Conservation (phyloP, 1,139 yeast species). For the Yamadazyma dushanensis region DNA sequence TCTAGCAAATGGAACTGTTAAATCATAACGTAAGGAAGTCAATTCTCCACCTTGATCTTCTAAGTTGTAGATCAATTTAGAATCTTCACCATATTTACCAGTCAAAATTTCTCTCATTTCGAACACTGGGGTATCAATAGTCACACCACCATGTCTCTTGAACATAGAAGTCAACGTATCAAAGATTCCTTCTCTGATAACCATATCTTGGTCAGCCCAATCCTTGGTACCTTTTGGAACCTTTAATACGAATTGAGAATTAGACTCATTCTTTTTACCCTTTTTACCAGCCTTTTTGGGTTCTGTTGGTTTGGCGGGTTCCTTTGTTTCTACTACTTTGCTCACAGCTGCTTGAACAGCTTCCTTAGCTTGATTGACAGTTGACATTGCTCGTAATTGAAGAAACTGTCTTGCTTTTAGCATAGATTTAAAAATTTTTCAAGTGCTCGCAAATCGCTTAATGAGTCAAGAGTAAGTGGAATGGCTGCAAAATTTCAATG, state of each 20-base stretch:
- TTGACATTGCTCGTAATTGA: conserved; percentile 30
- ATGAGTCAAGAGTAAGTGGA: conserved; percentile 1
- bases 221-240: conserved; percentile 98
- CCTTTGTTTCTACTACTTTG: conserved; percentile 3
- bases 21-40: conserved; percentile 90
- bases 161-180: conserved; percentile 68
- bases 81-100: conserved; percentile 98
- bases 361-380: conserved; percentile 7
- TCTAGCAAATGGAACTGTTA: conserved; percentile 97
- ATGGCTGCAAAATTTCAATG: too few relatives aligned
- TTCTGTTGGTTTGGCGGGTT: conserved; percentile 1
- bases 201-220: conserved; percentile 98
- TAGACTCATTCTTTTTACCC: conserved; percentile 10
- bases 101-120: conserved; percentile 92
- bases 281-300: conserved; percentile 7
- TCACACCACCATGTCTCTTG: conserved; percentile 96
- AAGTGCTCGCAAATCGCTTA: conserved; percentile 4
- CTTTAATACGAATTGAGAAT: conserved; percentile 60
- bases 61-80: conserved; percentile 89
- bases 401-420: conserved; percentile 5
- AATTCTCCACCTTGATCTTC: conserved; percentile 99
- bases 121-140: conserved; percentile 96
- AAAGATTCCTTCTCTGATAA: conserved; percentile 85
- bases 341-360: conserved; percentile 7
- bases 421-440: conserved; percentile 10